Base-by-base conservation (phyloP, 768 basidiomycete species). In the Lactarius trivialis region DNA sequence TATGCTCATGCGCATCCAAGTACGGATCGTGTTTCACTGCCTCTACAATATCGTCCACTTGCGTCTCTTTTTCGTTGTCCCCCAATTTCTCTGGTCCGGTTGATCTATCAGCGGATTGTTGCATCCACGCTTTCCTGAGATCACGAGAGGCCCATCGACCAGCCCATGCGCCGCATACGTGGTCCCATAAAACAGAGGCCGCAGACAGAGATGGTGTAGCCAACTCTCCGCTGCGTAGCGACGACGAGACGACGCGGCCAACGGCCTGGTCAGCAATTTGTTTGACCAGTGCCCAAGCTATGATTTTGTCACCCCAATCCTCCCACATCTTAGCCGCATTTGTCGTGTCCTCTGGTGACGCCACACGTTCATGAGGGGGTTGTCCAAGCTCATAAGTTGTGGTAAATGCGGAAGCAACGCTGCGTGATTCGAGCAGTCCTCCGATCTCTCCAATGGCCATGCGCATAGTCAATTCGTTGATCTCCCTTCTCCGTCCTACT, bases 391-490 rank as follows among this genome's bases (percentile, higher is more conserved):
- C 56, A n/a, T 50, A 30, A 28, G 49, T 21, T n/a, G 33, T 36
- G 37, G 64, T 58, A 76, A 52, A 60, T 21, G 48, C 30, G 19
- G 65, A 56, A 7, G 50, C n/a, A 24, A 77, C 60, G 74, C 70
- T 34, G 73, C 70, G 58, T 30, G 71, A 66, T 50, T 83, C 84
- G 7, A 91, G 69, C 7, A 76, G 68, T 12, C 91, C 92, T 11
- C 91, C 91, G 7, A 91, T 79, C 0, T 82, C 81, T 36, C 87
- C 88, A 39, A 92, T 78, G 6, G 83, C 91, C 84, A 91, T 90
- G n/a, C 89, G 82, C 79, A 91, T 87, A 0, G 82, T 85, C 50
- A 93, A 74, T 68, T 90, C 86, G 70, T 93, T 93, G 58, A 91
- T 82, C 67, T 92, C 86, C 60, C 83, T 77, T 60, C 91, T 78